Evolutionary conservation across 345 rosid species (phyloP), one percentile per base, ranked within the genome.

Genomic region (Eutrema yunnanense): DNA sequence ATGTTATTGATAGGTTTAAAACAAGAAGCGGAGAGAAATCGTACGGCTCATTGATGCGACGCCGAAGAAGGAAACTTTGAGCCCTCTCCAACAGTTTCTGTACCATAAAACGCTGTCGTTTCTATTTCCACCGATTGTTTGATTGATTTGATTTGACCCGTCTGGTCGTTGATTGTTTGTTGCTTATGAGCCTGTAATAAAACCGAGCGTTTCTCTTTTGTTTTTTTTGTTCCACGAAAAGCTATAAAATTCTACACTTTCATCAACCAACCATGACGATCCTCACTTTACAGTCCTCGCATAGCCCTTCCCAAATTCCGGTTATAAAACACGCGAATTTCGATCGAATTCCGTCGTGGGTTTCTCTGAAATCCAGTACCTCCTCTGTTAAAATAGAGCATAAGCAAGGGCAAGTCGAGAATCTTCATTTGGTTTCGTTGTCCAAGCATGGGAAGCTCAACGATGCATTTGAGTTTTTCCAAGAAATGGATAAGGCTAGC

Each of bases 381-480:
- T 54, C 86, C 52, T 57, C 81, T 8, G 48, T 64, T 16, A 63
- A 79, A 56, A 42, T 76, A 64, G 72, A 66, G 7, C 82, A 53
- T 30, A 56, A 65, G 72, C 80, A 78, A 32, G 84, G 84, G 27
- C 81, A 77, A 33, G 84, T 82, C 1, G 93, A 90, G 84, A 85
- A 82, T 81, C 52, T 85, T 2, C 87, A 81, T 68, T 61, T 90
- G 69, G 69, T 84, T 50, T 84, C 90, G 26, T 76, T 88, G 40
- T 85, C 88, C 33, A 86, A 81, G 50, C 82, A 81, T 48, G 79
- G 81, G 49, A 88, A 85, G 76, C 86, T 88, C 75, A 79, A 79
- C 52, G 90, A 86, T 68, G 92, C 90, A n/a, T 81, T 69, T 43
- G 82, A 76, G 66, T 84, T 87, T 79, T 83, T 86, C 75, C 41